Percentiles rank a stretch among this genome's conserved stretches.
These are phyloP conservation scores for Dentipellis sp. DNA, from an alignment of 768 basidiomycete species.

Conservation along the genomic window DNA sequence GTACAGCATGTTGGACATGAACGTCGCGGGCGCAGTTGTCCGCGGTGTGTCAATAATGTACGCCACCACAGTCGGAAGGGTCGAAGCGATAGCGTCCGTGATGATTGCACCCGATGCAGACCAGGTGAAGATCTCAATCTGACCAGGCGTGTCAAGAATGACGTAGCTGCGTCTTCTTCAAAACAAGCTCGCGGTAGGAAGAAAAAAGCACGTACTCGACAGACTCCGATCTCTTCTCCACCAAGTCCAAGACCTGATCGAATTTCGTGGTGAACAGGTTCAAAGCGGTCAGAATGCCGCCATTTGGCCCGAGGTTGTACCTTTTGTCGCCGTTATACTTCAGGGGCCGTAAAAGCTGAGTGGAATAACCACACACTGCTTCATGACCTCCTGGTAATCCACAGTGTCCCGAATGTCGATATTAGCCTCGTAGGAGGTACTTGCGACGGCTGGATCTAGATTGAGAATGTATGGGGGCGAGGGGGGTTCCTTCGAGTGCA, in stretches of 20 bases:
- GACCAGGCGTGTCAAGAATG: constrained; percentile 94
- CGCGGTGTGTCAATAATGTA: constrained; percentile 97
- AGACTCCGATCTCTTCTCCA: constrained; percentile 82
- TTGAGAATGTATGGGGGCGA: constrained; percentile 93
- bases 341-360: constrained; percentile 5
- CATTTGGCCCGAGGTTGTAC: constrained; percentile 97
- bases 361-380: constrained; percentile 68
- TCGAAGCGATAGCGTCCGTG: constrained; percentile 91
- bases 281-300: constrained; percentile 92
- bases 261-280: constrained; percentile 99
- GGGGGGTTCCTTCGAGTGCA: constrained; percentile 58
- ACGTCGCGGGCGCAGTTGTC: constrained; percentile 90
- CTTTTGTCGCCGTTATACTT: constrained; percentile 29
- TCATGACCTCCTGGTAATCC: constrained; percentile 98
- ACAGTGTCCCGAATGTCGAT: constrained; percentile 98
- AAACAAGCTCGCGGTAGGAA: neutral
- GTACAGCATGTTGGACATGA: constrained; percentile 99
- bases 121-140: constrained; percentile 99
- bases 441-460: constrained; percentile 91
- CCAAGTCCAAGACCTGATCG: constrained; percentile 85
- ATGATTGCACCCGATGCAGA: constrained; percentile 98
- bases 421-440: constrained; percentile 89
- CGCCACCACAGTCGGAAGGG: constrained; percentile 89
- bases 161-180: constrained; percentile 53
- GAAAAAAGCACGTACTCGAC: constrained; percentile 61